Percentiles rank a stretch among this genome's conserved stretches.
Conservation (phyloP, 306 rosid genomes). For the Inga laurina region DNA sequence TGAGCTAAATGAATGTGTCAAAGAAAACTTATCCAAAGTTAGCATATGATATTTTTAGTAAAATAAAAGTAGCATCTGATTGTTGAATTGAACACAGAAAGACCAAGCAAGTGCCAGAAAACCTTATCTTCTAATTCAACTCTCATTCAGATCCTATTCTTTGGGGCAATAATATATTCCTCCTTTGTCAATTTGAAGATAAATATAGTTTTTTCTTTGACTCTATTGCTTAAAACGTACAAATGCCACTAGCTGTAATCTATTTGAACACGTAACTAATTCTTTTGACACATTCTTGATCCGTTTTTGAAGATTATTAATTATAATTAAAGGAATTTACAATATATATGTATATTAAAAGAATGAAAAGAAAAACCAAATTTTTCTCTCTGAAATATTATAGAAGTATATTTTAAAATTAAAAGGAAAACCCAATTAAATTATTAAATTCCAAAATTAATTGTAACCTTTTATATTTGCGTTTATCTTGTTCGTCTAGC, state of each 20-base stretch:
- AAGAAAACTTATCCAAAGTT: neutral
- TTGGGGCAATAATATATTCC: neutral
- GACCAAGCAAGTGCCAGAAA: neutral
- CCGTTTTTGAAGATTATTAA: neutral
- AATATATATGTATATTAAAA: neutral
- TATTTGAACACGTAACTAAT: neutral
- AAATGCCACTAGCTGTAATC: neutral
- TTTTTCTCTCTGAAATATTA: neutral
- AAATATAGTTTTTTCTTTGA: neutral
- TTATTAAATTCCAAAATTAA: neutral
- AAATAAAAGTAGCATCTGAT: neutral
- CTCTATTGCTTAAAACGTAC: neutral
- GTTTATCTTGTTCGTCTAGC: neutral
- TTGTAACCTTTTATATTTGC: neutral
- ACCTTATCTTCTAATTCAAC: neutral
- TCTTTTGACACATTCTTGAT: neutral
- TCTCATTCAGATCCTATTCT: neutral
- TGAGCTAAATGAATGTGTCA: constrained; percentile 12
- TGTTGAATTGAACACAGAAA: neutral
- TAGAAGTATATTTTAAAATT: neutral
- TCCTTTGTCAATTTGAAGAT: neutral
- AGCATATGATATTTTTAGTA: neutral
- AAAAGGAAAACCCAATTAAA: neutral
- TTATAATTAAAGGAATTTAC: neutral
- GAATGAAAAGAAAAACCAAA: neutral